These are phyloP conservation scores for Scutellaria galericulata DNA, from an alignment of 257 asterid genomes.

Conservation along the genomic window DNA sequence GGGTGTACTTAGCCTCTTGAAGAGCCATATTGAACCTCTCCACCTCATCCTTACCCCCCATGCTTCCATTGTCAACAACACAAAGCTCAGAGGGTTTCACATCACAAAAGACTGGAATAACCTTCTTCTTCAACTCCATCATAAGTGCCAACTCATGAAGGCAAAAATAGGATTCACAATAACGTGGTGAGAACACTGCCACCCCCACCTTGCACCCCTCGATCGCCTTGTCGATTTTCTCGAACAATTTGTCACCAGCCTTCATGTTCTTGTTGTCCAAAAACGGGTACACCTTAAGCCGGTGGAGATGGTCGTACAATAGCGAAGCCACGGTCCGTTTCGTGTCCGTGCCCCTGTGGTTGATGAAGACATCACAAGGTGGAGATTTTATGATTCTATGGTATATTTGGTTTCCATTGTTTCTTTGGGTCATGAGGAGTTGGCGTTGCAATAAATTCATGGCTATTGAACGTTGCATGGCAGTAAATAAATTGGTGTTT, in stretches of 20 bases:
- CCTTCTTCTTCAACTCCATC: slow-evolving; percentile 12
- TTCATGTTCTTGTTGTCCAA: slow-evolving; percentile 30
- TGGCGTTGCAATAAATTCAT: neutral
- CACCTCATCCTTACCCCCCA: neutral
- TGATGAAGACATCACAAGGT: slow-evolving; percentile 28
- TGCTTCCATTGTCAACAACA: neutral
- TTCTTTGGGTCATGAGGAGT: neutral
- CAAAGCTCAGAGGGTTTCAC: slow-evolving; percentile 28
- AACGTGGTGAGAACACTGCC: slow-evolving; percentile 28
- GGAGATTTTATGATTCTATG: neutral
- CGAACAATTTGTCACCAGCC: slow-evolving; percentile 27
- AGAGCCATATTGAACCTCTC: neutral
- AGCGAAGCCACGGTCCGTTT: slow-evolving; percentile 28
- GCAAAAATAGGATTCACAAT: slow-evolving; percentile 26
- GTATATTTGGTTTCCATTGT: neutral
- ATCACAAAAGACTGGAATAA: slow-evolving; percentile 27
- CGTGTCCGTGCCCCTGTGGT: slow-evolving; percentile 32
- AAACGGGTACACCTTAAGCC: slow-evolving; percentile 20
- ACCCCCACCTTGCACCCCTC: slow-evolving; percentile 22
- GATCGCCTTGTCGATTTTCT: slow-evolving; percentile 22
- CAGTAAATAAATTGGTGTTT: neutral
- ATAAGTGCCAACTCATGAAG: slow-evolving; percentile 22
- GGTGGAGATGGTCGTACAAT: slow-evolving; percentile 18
- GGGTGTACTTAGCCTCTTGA: slow-evolving; percentile 29
- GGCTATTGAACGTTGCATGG: neutral